Evolutionary conservation across 768 basidiomycete species (phyloP), one percentile per base, ranked within the genome.

Genomic region (Xerocomus spinulosus): DNA sequence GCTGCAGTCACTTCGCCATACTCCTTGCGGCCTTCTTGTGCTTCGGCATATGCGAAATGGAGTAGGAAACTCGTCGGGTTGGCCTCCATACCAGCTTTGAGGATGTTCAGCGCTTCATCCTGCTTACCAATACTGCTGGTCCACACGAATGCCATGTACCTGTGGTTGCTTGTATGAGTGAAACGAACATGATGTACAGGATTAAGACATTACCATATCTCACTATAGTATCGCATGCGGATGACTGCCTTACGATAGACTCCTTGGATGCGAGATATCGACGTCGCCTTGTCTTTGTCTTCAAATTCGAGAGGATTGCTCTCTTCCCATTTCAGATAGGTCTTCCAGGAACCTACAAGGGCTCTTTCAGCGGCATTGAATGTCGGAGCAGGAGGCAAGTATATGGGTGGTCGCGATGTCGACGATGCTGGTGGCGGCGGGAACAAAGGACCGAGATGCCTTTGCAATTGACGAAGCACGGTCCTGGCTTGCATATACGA

Each of bases 401-500:
- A 80, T 24, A 89, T 67, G 3, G 69, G 56, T 12, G 70, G 70
- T 13, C 73, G 64, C 14, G 66, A 64, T 9, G 67, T 61, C 6
- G 69, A 66, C 3, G 79, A 73, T 9, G 73, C 67, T 8, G 74
- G 72, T 39, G 70, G 57, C 1, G 78, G 71, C 0, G 77, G 77
- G 55, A 82, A 82, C 12, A 96, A 71, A 1, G 77, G 73, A 9
- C 76, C 78, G 30, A 79, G 72, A 35, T 90, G 76, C 52, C 86
- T 80, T 46, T 82, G 79, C 17, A 99, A 73, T 58, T 92, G 87
- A 46, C 89, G 87, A 25, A 94, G 79, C 1, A 87, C 85, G 0
- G 88, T 85, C 13, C 93, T 84, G 0, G 96, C 95, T 60, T 95
- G 93, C 89, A 97, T 94, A 63, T 97, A 87, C 2, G 86, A 81